These are phyloP conservation scores for Phytophthora fragariaefolia DNA, from an alignment of 352 stramenopile genomes.

Conservation along the genomic window DNA sequence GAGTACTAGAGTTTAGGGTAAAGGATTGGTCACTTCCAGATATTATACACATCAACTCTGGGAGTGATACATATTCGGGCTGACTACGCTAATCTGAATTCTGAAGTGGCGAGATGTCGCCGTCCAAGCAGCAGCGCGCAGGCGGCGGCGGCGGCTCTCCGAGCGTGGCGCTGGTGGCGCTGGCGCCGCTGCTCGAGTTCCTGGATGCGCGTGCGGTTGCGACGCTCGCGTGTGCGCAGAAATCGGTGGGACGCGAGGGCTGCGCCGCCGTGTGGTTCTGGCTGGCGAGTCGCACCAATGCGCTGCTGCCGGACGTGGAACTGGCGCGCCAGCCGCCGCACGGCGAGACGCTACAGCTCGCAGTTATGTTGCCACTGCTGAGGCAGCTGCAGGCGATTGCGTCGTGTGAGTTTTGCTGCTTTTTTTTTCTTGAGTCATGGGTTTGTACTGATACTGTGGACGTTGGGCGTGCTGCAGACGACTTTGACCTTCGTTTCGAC, in stretches of 20 bases:
- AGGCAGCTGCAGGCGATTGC: conserved; percentile 55
- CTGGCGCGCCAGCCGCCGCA: conserved; percentile 35
- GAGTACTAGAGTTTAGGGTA: too few relatives aligned
- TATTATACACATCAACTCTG: too few relatives aligned
- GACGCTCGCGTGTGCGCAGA: conserved; percentile 40
- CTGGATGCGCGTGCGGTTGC: conserved; percentile 47
- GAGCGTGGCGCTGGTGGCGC: conserved; percentile 41
- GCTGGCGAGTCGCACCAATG: conserved; percentile 40
- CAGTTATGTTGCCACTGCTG: conserved; percentile 51
- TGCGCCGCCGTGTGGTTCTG: conserved; percentile 50
- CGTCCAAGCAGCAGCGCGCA: conserved; percentile 27
- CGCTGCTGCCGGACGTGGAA: conserved; percentile 29
- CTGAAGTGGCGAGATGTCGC: conserved; percentile 17
- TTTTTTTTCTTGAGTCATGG: not conserved
- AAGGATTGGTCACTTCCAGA: too few relatives aligned
- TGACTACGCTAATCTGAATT: conserved; percentile 2
- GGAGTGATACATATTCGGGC: too few relatives aligned
- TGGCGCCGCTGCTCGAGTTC: conserved; percentile 61
- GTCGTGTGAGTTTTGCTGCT: conserved; percentile 50
- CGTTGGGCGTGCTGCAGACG: too few relatives aligned
- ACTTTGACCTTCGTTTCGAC: conserved; percentile 62
- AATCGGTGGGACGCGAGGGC: conserved; percentile 32
- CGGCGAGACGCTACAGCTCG: conserved; percentile 37
- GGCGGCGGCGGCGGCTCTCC: not conserved
- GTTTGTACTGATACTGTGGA: conserved; percentile 6